A percentile compares a stretch with the other conserved stretches of the same genome.
Evolutionary conservation across 2,329 filamentous ascomycete genomes (phyloP).

Genomic region (Fusarium citri): DNA sequence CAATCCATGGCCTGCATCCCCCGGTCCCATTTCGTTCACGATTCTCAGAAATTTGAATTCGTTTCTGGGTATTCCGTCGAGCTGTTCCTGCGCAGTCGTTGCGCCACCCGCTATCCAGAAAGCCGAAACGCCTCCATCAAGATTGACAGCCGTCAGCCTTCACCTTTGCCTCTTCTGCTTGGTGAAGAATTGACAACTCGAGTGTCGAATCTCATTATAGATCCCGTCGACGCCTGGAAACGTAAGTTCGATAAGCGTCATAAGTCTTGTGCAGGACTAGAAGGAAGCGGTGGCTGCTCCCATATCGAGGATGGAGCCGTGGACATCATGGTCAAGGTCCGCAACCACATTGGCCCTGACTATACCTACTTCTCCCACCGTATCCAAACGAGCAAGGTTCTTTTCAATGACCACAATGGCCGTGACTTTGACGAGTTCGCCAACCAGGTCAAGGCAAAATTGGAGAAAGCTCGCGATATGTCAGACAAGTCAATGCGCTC

Average conservation of each 20-base stretch:
- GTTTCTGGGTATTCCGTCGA: constrained; percentile 63
- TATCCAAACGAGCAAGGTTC: constrained; percentile 56
- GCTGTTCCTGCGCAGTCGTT: constrained; percentile 58
- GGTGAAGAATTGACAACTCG: constrained; percentile 63
- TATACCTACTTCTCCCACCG: constrained; percentile 59
- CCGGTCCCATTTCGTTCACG: constrained; percentile 58
- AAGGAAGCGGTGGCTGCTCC: constrained; percentile 53
- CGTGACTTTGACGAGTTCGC: constrained; percentile 60
- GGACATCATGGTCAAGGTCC: constrained; percentile 58
- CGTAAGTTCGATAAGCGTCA: constrained; percentile 56
- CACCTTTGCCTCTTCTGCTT: constrained; percentile 59
- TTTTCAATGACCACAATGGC: constrained; percentile 58
- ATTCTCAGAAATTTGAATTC: constrained; percentile 42
- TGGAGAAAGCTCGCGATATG: constrained; percentile 54
- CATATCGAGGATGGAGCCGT: constrained; percentile 59
- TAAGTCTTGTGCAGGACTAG: constrained; percentile 50
- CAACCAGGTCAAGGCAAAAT: constrained; percentile 51
- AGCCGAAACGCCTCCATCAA: constrained; percentile 53
- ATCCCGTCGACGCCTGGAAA: constrained; percentile 55
- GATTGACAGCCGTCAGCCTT: constrained; percentile 60
- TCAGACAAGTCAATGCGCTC: constrained; percentile 56
- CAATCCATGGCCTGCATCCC: constrained; percentile 59
- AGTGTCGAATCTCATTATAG: constrained; percentile 56
- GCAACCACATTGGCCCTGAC: constrained; percentile 63
- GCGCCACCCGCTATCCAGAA: constrained; percentile 51